Evolutionary conservation across 768 basidiomycete genomes (phyloP).

Genomic region (Dendrothele bispora): DNA sequence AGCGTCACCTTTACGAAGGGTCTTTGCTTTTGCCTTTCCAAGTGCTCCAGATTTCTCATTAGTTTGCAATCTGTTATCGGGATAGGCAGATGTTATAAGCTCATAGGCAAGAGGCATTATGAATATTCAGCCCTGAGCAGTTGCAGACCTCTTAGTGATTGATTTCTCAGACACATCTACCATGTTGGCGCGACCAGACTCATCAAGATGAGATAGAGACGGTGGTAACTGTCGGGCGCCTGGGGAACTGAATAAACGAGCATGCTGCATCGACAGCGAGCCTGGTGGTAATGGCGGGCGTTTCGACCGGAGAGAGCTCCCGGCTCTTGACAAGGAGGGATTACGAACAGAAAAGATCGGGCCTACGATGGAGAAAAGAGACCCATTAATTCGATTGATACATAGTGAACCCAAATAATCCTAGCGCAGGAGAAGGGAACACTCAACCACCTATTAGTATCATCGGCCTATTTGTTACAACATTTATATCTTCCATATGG

Average conservation of each 20-base stretch:
- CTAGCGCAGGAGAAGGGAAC: conserved; percentile 29
- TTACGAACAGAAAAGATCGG: too few species aligned
- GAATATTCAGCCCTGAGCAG: conserved; percentile 70
- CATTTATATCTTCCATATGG: conserved; percentile 81
- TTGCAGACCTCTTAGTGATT: conserved; percentile 65
- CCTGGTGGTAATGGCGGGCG: not conserved
- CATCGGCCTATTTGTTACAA: conserved; percentile 81
- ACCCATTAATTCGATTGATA: conserved; percentile 1
- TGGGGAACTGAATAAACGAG: not conserved
- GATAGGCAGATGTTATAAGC: conserved; percentile 50
- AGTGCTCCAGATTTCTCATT: conserved; percentile 13
- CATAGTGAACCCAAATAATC: conserved; percentile 10
- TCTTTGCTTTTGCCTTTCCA: conserved; percentile 47
- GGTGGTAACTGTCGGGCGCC: not conserved
- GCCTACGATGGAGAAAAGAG: conserved; percentile 6
- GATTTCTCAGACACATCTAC: conserved; percentile 75
- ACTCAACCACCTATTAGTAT: conserved; percentile 93
- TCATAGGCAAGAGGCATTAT: conserved; percentile 66
- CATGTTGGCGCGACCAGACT: conserved; percentile 69
- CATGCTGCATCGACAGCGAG: not conserved
- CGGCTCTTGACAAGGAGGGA: not conserved
- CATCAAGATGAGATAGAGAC: conserved; percentile 9
- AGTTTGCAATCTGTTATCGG: conserved; percentile 15
- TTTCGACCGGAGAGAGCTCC: not conserved
- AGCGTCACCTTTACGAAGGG: conserved; percentile 64